phyloP scores from a whole-genome alignment of 2,329 filamentous ascomycete genomes.

The Mycosphaerella sp. region DNA sequence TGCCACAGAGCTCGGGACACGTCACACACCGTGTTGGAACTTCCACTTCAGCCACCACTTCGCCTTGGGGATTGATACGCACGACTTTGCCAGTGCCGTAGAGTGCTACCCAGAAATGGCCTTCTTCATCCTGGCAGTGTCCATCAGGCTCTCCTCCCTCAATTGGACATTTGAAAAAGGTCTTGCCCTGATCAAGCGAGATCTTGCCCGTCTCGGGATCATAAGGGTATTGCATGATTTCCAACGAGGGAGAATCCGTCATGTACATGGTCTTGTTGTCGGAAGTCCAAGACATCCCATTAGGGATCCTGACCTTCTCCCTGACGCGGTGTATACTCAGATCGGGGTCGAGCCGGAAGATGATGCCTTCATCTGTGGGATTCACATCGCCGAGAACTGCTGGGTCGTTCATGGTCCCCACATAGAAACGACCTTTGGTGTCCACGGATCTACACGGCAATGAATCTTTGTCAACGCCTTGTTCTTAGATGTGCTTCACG shows the following conservation, averaged over 20 bases:
- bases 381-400: constrained; percentile 22
- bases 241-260: constrained; percentile 66
- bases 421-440: constrained; percentile 69
- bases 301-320: constrained; percentile 64
- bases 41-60: constrained; percentile 66
- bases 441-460: constrained; percentile 53
- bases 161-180: constrained; percentile 64
- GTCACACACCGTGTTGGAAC: constrained; percentile 75
- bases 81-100: constrained; percentile 72
- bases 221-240: constrained; percentile 72
- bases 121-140: constrained; percentile 74
- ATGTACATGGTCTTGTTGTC: constrained; percentile 72
- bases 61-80: constrained; percentile 63
- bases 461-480: background rate
- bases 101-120: constrained; percentile 84
- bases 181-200: constrained; percentile 55
- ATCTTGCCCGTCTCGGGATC: constrained; percentile 57
- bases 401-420: constrained; percentile 84
- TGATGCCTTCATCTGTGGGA: constrained; percentile 46
- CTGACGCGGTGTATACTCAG: constrained; percentile 55
- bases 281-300: constrained; percentile 74
- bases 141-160: constrained; percentile 69
- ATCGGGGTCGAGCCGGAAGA: constrained; percentile 65
- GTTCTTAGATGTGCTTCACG: background rate
- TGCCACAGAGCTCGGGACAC: constrained; percentile 72